Base-by-base conservation (phyloP, 176 grass and related monocot species). In the Pontederia paniculata region DNA sequence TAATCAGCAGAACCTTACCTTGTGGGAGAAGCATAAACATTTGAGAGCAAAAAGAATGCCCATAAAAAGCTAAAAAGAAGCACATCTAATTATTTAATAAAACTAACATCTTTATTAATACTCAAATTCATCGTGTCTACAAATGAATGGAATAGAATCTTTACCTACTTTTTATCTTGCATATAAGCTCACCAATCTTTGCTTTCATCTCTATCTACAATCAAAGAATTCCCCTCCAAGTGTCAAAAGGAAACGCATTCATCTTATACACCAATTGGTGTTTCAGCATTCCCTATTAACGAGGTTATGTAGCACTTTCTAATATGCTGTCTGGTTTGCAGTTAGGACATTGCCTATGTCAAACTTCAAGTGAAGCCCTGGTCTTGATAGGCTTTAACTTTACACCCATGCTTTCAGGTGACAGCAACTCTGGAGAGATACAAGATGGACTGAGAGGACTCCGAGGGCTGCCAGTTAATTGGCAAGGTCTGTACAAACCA, bases 361-460 rank as follows among this genome's bases (percentile, higher is more conserved):
- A 70, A 48, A 37, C 43, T 48, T 58, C 51, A 23, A 48, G 37
- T 12, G 44, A 58, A 17, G 45, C 67, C 69, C 56, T 60, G 15
- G 69, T 71, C 45, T 51, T 71, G 22, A 71, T 71, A 4, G 69
- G 69, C 47, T 71, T 71, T 43, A 71, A n/a, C 45, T 71, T 60
- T n/a, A 71, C 17, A 13, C 56, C 56, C 68, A 71, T 60, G 68
- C 68, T 71, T 57, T 71, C 68, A 43, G 68, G 68, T 50, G 68
- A 71, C n/a, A 71, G 56, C 45, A 71, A 23, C 46, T 71, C 68
- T 10, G 56, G 68, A 17, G 25, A 50, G 68, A 71, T 60, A 46
- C 55, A 52, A 7, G 44, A 60, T 19, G 68, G 68, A 42, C 56
- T 71, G 46, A 58, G 55, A 0, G 55, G 55, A 23, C 68, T 49